Percentiles rank a stretch among this genome's conserved stretches.
These are phyloP conservation scores for Chaetomium tenue DNA, from an alignment of 495 filamentous ascomycete genomes.

Conservation along the genomic window DNA sequence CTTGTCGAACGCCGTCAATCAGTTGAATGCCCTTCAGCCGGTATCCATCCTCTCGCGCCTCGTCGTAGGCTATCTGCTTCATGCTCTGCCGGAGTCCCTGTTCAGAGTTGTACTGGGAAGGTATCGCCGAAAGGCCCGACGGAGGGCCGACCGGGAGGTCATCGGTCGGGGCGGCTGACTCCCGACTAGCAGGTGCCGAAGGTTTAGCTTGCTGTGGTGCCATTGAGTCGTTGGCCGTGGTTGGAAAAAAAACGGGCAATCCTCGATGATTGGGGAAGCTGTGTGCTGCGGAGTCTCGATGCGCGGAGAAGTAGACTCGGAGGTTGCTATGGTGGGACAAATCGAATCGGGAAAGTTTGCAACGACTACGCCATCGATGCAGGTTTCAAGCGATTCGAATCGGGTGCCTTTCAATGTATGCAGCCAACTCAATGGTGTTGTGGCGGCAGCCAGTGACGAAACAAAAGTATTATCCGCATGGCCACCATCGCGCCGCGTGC, in stretches of 20 bases:
- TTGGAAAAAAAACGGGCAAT: neutral
- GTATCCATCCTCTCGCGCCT: constrained; percentile 60
- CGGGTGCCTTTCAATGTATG: too few relatives aligned
- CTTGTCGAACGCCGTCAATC: constrained; percentile 74
- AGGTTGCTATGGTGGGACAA: too few relatives aligned
- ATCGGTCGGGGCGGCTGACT: constrained; percentile 19
- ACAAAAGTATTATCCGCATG: too few relatives aligned
- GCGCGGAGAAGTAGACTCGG: too few relatives aligned
- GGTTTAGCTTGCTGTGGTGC: constrained; percentile 27
- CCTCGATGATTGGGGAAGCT: neutral
- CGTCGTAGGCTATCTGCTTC: constrained; percentile 40
- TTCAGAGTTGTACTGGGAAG: constrained; percentile 44
- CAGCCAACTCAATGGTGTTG: too few relatives aligned
- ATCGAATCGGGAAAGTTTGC: too few relatives aligned
- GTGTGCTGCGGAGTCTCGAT: neutral
- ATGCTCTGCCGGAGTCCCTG: constrained; percentile 41
- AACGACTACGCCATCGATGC: too few relatives aligned
- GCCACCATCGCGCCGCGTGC: too few relatives aligned
- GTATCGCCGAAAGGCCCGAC: constrained; percentile 41
- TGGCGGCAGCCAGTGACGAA: too few relatives aligned
- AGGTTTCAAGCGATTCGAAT: too few relatives aligned
- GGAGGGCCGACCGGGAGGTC: constrained; percentile 37
- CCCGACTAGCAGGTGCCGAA: constrained; percentile 19
- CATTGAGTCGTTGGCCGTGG: constrained; percentile 15
- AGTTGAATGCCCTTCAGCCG: constrained; percentile 75